Base-by-base conservation (phyloP, 768 basidiomycete species). In the Rossbeevera mucosa region DNA sequence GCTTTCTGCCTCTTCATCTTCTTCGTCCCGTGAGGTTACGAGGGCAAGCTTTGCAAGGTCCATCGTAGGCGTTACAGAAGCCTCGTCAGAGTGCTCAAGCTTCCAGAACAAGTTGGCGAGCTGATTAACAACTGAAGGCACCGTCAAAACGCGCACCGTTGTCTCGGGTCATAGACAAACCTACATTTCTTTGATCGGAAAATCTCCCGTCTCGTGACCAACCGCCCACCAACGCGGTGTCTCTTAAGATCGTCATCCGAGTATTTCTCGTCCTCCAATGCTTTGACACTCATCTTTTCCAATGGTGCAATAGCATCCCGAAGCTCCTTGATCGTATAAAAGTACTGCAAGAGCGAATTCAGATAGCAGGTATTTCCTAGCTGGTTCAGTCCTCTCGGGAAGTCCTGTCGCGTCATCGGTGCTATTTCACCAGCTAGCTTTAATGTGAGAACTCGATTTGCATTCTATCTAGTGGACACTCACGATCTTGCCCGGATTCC, bases 301-400 rank as follows among this genome's bases (percentile, higher is more conserved):
- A 85, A 75, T 18, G 78, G 80, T 26, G 72, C 72, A 8, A 95
- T 82, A 6, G 88, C 84, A 18, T 86, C 83, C 28, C 94, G 80
- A 24, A 96, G 79, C 30, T 94, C 90, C 63, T 82, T 88, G 69
- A 96, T 92, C n/a, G 93, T 95, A 67, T 93, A 95, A 66, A 96
- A 94, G 67, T 95, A 96, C 87, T 95, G 64, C 40, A 62, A 51
- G 29, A 88, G 73, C 31, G 87, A 92, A 63, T 91, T 93, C 44
- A 90, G 73, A 62, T 91, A 92, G 62, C 91, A 92, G 0, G 91
- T 93, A 60, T 92, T 93, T 46, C 91, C 90, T 20, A 91, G 77
- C 63, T 94, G 92, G 63, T 93, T 88, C 25, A 94, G 76, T 5
- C 92, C 93, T 51, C 91, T 80, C 24, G 92, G 92, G 63, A 88